A percentile compares a stretch with the other conserved stretches of the same genome.
These are phyloP conservation scores for Lippia alba DNA, from an alignment of 305 asterid species.

Conservation along the genomic window DNA sequence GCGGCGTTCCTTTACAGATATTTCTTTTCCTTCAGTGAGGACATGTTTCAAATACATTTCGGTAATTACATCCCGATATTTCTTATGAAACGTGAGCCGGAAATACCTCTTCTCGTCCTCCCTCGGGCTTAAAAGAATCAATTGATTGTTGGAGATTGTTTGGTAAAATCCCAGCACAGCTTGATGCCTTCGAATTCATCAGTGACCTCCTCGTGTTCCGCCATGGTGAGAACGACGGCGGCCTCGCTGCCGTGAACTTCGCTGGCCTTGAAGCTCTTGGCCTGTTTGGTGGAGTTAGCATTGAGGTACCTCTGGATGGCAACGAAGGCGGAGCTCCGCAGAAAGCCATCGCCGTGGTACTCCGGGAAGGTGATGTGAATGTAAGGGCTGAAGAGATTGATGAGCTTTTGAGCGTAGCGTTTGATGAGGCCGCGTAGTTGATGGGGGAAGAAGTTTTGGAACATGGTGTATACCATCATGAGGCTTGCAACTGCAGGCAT, in stretches of 20 bases:
- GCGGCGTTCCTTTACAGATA: slow-evolving; percentile 44
- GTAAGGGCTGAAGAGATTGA: slow-evolving; percentile 49
- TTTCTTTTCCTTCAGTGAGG: slow-evolving; percentile 48
- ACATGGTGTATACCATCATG: slow-evolving; percentile 54
- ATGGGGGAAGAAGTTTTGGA: slow-evolving; percentile 57
- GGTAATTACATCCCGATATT: slow-evolving; percentile 31
- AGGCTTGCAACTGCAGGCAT: slow-evolving; percentile 52
- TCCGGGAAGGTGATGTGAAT: slow-evolving; percentile 51
- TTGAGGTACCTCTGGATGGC: slow-evolving; percentile 59
- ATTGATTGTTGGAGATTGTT: background rate
- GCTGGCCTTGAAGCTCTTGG: slow-evolving; percentile 51
- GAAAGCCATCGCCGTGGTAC: slow-evolving; percentile 47
- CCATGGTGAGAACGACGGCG: slow-evolving; percentile 56
- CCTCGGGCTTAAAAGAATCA: slow-evolving; percentile 37
- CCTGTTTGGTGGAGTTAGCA: slow-evolving; percentile 48
- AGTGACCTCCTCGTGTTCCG: slow-evolving; percentile 52
- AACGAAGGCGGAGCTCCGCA: slow-evolving; percentile 49
- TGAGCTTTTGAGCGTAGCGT: slow-evolving; percentile 30
- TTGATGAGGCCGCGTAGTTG: slow-evolving; percentile 3
- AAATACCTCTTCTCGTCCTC: slow-evolving; percentile 43
- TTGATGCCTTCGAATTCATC: slow-evolving; percentile 45
- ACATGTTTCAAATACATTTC: slow-evolving; percentile 44
- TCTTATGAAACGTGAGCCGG: slow-evolving; percentile 48
- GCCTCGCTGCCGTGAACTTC: slow-evolving; percentile 45
- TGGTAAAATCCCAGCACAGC: slow-evolving; percentile 47